A percentile compares a stretch with the other conserved stretches of the same genome.
These are phyloP conservation scores for Fusarium anthophilum DNA, from an alignment of 2,329 filamentous ascomycete species.

Conservation along the genomic window DNA sequence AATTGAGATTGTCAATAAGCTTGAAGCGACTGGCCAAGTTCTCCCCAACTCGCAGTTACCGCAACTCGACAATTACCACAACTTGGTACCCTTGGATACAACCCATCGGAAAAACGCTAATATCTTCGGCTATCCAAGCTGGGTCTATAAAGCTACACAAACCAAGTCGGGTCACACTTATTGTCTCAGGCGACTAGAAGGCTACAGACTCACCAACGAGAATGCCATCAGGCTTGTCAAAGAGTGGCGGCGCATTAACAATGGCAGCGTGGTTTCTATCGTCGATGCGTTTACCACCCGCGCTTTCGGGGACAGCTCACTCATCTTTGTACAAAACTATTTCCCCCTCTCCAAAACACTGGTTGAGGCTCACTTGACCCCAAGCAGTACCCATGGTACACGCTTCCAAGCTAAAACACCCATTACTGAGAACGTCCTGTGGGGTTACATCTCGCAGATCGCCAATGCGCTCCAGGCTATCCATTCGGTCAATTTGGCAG, in stretches of 20 bases:
- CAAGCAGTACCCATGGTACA: slow-evolving; percentile 52
- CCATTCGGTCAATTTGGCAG: slow-evolving; percentile 82
- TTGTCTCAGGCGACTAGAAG: slow-evolving; percentile 85
- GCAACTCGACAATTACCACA: slow-evolving; percentile 88
- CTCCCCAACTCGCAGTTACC: slow-evolving; percentile 82
- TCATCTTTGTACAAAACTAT: slow-evolving; percentile 94
- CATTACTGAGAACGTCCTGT: slow-evolving; percentile 79
- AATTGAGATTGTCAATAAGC: slow-evolving; percentile 89
- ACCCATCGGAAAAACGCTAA: slow-evolving; percentile 79
- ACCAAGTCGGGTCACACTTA: slow-evolving; percentile 91
- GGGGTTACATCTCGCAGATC: slow-evolving; percentile 93
- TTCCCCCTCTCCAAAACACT: slow-evolving; percentile 91
- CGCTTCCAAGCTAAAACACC: slow-evolving; percentile 57
- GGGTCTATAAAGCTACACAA: slow-evolving; percentile 94
- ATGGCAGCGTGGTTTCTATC: slow-evolving; percentile 83
- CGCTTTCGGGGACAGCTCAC: slow-evolving; percentile 92
- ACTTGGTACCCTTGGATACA: slow-evolving; percentile 87
- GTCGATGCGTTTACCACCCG: slow-evolving; percentile 94
- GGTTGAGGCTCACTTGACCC: slow-evolving; percentile 78
- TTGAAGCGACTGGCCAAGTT: slow-evolving; percentile 84
- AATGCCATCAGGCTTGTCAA: slow-evolving; percentile 87
- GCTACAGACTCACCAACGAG: slow-evolving; percentile 88
- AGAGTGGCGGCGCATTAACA: slow-evolving; percentile 87
- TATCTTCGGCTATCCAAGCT: slow-evolving; percentile 88
- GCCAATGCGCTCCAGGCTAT: slow-evolving; percentile 88